Evolutionary conservation across 2,329 filamentous ascomycete genomes (phyloP), one percentile per base, ranked within the genome.

Genomic region (Simplicillium aogashimaense): DNA sequence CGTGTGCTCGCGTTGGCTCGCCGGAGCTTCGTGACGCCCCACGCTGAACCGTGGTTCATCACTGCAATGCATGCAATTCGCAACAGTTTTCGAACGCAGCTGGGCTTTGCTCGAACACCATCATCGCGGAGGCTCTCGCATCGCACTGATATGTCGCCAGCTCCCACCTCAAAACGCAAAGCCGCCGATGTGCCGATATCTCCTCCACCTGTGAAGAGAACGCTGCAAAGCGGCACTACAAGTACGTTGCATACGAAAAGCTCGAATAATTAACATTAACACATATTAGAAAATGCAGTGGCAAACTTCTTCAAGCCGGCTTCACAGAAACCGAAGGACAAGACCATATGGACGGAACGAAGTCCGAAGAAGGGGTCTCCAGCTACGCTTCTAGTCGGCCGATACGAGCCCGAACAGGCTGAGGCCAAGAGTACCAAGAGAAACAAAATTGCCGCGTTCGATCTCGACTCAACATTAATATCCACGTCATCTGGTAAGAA

Each of bases 381-480:
- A 1, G 63, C 67, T 3, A 78, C 82, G 4, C 67, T 95, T 16
- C 70, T 97, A 6, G 74, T 92, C 17, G 88, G 80, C n/a, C 78
- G 74, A 44, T 89, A 86, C 54, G 59, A 69, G 37, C 71, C 74
- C 1, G 63, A 67, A 39, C 53, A 48, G 12, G 55, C 50, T 44
- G 52, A 55, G 37, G 54, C 52, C 7, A 46, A 45, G 16, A 38
- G 43, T 8, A 45, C 48, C 30, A 65, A 63, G 48, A 67, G 70
- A 38, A 59, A 59, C n/a, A 84, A 80, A 55, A 69, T 87, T 40
- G 83, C 81, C 0, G 81, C 78, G 0, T 87, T 87, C 16, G 83
- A 87, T 50, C 68, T 87, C 16, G 92, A 98, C 57, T 92, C 86
- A 7, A 98, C 92, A 1, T 64, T 98, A 29, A 87, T 98, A 45